These are phyloP conservation scores for Alternaria gaisen DNA, from an alignment of 2,329 filamentous ascomycete genomes.

Conservation along the genomic window DNA sequence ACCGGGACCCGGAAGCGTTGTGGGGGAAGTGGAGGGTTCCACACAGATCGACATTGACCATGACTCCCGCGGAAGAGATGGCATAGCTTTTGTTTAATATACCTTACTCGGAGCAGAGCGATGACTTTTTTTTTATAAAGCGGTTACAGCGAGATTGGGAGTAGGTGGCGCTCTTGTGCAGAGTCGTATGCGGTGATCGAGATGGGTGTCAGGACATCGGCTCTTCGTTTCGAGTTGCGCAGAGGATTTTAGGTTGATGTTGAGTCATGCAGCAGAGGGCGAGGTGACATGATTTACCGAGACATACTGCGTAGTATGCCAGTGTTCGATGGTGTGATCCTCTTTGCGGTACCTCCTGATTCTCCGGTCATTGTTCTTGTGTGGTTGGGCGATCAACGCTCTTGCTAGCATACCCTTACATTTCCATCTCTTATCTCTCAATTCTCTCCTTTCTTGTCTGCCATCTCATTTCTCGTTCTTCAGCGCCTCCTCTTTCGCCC, in stretches of 20 bases:
- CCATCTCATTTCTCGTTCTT: conserved; percentile 22
- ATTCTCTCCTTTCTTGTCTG: neutral
- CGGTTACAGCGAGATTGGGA: neutral
- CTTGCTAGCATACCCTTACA: neutral
- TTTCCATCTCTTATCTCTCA: neutral
- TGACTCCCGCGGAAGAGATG: neutral
- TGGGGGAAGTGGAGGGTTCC: neutral
- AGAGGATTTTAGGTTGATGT: neutral
- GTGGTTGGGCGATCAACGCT: neutral
- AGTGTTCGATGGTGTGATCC: neutral
- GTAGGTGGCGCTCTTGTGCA: neutral
- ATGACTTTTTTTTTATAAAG: too few species aligned
- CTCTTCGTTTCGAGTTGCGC: neutral
- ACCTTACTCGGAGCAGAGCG: neutral
- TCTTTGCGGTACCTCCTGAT: neutral
- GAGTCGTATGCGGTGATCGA: neutral
- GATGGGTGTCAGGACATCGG: neutral
- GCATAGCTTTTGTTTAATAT: conserved; percentile 1
- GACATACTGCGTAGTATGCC: neutral
- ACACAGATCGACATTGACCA: conserved; percentile 5
- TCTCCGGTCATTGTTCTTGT: neutral
- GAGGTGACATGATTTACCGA: neutral
- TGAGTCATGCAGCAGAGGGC: neutral
- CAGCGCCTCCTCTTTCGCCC: conserved; percentile 22
- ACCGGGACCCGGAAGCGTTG: neutral